Evolutionary conservation across 169 alveolate species (phyloP), one percentile per base, ranked within the genome.

Genomic region (Plasmodium knowlesi): DNA sequence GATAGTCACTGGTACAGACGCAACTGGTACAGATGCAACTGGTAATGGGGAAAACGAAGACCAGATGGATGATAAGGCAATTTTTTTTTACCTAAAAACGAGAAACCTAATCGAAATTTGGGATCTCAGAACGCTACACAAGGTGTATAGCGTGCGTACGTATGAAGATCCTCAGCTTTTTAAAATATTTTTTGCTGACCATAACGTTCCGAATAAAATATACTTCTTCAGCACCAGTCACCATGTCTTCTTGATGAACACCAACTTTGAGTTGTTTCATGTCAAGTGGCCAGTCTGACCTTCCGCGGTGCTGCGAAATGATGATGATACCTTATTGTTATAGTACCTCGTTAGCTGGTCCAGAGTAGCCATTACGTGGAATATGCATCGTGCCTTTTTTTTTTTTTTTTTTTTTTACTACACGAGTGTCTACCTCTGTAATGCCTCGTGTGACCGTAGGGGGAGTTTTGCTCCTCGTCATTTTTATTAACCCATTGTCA

Each of bases 91-190:
- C 53, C 50, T 89, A 28, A 89, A 89, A 50, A 37, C 76, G n/a
- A 79, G 94, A 80, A 89, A 81, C 30, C 41, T 89, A 70, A 89
- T 89, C 34, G 94, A 89, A 79, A 80, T 89, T 1, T 89, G 94
- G 94, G 88, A 89, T 73, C 19, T 89, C 30, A 89, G 67, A 30
- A 89, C 94, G 4, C 50, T 89, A 67, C 46, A 81, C 32, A 89
- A 80, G 83, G 50, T 89, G 82, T 89, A 80, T 67, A 39, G 83
- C 50, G 73, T 89, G 43, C 41, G 90, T 6, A 81, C 90, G 5
- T 89, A 57, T 28, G 94, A 89, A 22, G 73, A 81, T 30, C 94
- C 94, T 8, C 71, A 54, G 0, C 25, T 89, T 30, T 89, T 81
- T 4, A 89, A 89, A 79, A 37, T 80, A 28, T 89, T 89, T 80